These are phyloP conservation scores for Calonectria pteridis DNA, from an alignment of 2,329 filamentous ascomycete genomes.

Conservation along the genomic window DNA sequence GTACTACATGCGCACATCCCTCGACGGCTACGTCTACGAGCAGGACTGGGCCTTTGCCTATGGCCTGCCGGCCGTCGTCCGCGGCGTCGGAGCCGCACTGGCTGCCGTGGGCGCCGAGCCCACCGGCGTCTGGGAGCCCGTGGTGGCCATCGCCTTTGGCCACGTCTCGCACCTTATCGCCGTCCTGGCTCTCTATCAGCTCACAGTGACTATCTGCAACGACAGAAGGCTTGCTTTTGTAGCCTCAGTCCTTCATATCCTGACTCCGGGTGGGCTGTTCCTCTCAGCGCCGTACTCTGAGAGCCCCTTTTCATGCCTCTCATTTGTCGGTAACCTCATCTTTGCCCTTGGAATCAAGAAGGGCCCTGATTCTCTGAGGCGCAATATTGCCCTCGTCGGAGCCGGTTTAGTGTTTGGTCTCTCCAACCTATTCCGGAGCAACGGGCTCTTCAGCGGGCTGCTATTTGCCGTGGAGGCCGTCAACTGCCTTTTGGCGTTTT, in stretches of 20 bases:
- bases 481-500: slow-evolving; percentile 47
- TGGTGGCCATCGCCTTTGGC: slow-evolving; percentile 75
- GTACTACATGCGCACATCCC: slow-evolving; percentile 76
- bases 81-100: slow-evolving; percentile 43
- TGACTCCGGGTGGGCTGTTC: slow-evolving; percentile 91
- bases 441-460: slow-evolving; percentile 86
- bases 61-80: slow-evolving; percentile 59
- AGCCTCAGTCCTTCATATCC: slow-evolving; percentile 79
- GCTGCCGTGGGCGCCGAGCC: slow-evolving; percentile 32
- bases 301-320: slow-evolving; percentile 81
- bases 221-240: slow-evolving; percentile 72
- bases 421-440: slow-evolving; percentile 82
- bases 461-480: slow-evolving; percentile 76
- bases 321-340: slow-evolving; percentile 78
- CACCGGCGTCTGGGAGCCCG: slow-evolving; percentile 47
- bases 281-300: slow-evolving; percentile 90
- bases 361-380: slow-evolving; percentile 40
- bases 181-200: slow-evolving; percentile 76
- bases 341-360: slow-evolving; percentile 67
- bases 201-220: slow-evolving; percentile 70
- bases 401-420: slow-evolving; percentile 79
- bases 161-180: slow-evolving; percentile 83
- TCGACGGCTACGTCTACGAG: slow-evolving; percentile 77
- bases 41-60: slow-evolving; percentile 87
- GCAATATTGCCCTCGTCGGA: slow-evolving; percentile 67